Evolutionary conservation across 768 basidiomycete genomes (phyloP).

Genomic region (Royoungia palumana): DNA sequence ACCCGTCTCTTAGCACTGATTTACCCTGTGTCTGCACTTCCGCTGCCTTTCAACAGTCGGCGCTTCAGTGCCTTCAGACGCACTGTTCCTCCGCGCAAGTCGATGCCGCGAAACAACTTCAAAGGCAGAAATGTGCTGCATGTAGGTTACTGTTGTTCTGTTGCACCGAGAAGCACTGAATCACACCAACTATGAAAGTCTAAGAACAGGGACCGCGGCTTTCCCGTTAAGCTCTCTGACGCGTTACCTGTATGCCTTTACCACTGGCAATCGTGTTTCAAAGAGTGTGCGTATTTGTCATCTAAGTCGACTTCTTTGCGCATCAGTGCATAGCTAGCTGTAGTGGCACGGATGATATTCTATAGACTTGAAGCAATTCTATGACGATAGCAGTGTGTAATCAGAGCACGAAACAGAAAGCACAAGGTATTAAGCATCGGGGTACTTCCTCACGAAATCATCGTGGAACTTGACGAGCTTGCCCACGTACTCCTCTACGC

Average conservation of each 20-base stretch:
- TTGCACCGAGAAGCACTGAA: too few relatives aligned
- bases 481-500: conserved; percentile 87
- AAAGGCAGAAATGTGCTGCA: conserved; percentile 32
- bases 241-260: conserved; percentile 50
- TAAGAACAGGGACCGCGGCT: too few relatives aligned
- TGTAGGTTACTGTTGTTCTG: conserved; percentile 6
- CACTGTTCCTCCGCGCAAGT: conserved; percentile 34
- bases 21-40: conserved; percentile 39
- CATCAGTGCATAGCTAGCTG: too few relatives aligned
- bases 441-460: conserved; percentile 53
- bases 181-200: too few relatives aligned
- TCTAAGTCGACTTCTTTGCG: too few relatives aligned
- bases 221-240: too few relatives aligned
- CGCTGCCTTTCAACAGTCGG: conserved; percentile 34
- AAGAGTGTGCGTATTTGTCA: too few relatives aligned
- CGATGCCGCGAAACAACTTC: conserved; percentile 29
- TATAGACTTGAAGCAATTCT: background rate
- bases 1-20: conserved; percentile 32
- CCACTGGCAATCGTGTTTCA: too few relatives aligned
- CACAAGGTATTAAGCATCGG: conserved; percentile 13
- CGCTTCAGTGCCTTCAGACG: conserved; percentile 29
- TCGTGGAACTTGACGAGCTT: conserved; percentile 77
- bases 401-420: background rate
- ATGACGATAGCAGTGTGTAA: conserved; percentile 1
- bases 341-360: too few relatives aligned